Base-by-base conservation (phyloP, 1,139 yeast genomes). In the Blastobotrys illinoisensis region DNA sequence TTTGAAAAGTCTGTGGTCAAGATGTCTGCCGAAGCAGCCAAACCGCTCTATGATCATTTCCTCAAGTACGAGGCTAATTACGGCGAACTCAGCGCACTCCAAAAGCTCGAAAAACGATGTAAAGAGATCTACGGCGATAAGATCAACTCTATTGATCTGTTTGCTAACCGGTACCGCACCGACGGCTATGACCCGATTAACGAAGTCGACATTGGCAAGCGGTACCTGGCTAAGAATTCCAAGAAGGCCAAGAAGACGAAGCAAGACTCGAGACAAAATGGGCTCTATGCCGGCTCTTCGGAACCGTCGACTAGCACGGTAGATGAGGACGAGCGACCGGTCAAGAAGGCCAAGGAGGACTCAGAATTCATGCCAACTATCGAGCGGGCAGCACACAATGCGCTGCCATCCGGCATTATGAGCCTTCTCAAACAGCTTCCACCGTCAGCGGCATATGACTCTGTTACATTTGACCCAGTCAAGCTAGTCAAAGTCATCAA, bases 31-130 rank as follows among this genome's bases (percentile, higher is more conserved):
- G 68, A 48, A 47, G 69, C 60, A 54, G 70, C 79, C 49, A 71
- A 74, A 55, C 69, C 71, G 13, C 68, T 84, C 46, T 80, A 76
- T 59, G 75, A 74, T 56, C 69, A 79, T 47, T 82, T 78, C 66
- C 69, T 79, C 45, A 71, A 73, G 47, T 83, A 80, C 61, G 88
- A 84, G 63, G 71, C 80, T 2, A 74, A 75, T 54, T 85, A 79
- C 66, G 74, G 93, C 49, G 91, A 87, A 60, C 70, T 88, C 43
- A 79, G 81, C 49, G 86, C 88, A 13, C 83, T 89, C 3, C 74
- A 79, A 52, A 78, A 81, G 57, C 76, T 91, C 48, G 91, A 87
- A 58, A 76, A 76, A 53, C 78, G 95, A 56, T 90, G 80, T 67
- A 75, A 78, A 46, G 85, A 82, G 58, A 72, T 78, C 47, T 89